Evolutionary conservation across 208 protist species (phyloP).

Genomic region (Acanthamoeba lenticulata): DNA sequence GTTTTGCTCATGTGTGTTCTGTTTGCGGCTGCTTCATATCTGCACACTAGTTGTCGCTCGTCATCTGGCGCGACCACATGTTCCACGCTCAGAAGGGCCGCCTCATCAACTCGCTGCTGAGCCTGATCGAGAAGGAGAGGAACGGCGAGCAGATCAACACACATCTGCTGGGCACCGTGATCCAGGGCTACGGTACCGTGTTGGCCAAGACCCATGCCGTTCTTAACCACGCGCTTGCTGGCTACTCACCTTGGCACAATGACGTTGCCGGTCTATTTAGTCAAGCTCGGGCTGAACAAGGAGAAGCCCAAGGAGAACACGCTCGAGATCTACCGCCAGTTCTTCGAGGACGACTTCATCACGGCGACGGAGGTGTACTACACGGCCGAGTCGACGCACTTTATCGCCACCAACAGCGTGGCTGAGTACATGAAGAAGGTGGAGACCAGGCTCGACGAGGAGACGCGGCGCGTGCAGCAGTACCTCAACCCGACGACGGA

Average conservation of each 20-base stretch:
- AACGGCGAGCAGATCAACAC: slow-evolving; percentile 82
- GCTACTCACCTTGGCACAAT: too few relatives aligned
- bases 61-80: slow-evolving; percentile 81
- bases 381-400: slow-evolving; percentile 79
- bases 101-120: slow-evolving; percentile 77
- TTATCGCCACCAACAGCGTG: slow-evolving; percentile 83
- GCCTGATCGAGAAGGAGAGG: slow-evolving; percentile 78
- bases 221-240: too few relatives aligned
- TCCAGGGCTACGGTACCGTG: slow-evolving; percentile 78
- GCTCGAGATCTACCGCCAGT: slow-evolving; percentile 78
- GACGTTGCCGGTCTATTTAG: too few relatives aligned
- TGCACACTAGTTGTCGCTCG: slow-evolving; percentile 70
- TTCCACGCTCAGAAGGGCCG: slow-evolving; percentile 77
- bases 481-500: slow-evolving; percentile 84
- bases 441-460: slow-evolving; percentile 84
- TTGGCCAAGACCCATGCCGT: too few relatives aligned
- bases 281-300: slow-evolving; percentile 80
- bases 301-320: slow-evolving; percentile 79
- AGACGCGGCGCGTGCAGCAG: slow-evolving; percentile 79
- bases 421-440: slow-evolving; percentile 89
- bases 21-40: background rate
- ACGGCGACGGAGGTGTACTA: slow-evolving; percentile 84
- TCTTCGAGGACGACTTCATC: slow-evolving; percentile 83
- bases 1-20: background rate
- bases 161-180: slow-evolving; percentile 72